These are phyloP conservation scores for Scytalidium lignicola DNA, from an alignment of 2,329 filamentous ascomycete genomes.

Conservation along the genomic window DNA sequence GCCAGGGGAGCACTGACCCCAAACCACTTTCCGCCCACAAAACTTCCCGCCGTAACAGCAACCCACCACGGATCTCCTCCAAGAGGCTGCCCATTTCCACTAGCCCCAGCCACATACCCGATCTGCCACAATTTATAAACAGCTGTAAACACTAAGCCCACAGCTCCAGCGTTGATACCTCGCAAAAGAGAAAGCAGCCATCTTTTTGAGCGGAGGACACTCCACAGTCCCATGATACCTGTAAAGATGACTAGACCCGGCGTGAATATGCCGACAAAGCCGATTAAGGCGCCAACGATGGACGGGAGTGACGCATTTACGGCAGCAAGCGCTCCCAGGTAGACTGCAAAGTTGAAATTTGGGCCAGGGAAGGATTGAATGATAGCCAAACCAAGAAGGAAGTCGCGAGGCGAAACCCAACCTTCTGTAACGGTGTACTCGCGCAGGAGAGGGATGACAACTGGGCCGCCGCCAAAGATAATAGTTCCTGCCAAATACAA, in stretches of 20 bases:
- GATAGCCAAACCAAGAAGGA: conserved; percentile 65
- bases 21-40: conserved; percentile 41
- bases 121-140: conserved; percentile 59
- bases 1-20: conserved; percentile 34
- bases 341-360: conserved; percentile 55
- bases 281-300: conserved; percentile 43
- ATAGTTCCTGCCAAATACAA: conserved; percentile 70
- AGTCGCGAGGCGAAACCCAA: conserved; percentile 66
- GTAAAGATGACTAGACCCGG: conserved; percentile 44
- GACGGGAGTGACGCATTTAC: conserved; percentile 14
- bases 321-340: conserved; percentile 45
- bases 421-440: conserved; percentile 60
- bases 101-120: conserved; percentile 47
- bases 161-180: conserved; percentile 53
- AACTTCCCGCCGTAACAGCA: conserved; percentile 46
- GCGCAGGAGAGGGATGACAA: conserved; percentile 58
- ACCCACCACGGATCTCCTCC: conserved; percentile 58
- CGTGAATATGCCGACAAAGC: conserved; percentile 45
- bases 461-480: conserved; percentile 50
- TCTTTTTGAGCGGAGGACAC: conserved; percentile 36
- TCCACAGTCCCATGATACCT: conserved; percentile 52
- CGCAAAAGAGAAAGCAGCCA: conserved; percentile 44
- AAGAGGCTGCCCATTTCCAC: conserved; percentile 43
- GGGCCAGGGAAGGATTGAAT: conserved; percentile 64
- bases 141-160: conserved; percentile 57